Evolutionary conservation across 495 filamentous ascomycete species (phyloP).

Genomic region (Zalerion maritima): DNA sequence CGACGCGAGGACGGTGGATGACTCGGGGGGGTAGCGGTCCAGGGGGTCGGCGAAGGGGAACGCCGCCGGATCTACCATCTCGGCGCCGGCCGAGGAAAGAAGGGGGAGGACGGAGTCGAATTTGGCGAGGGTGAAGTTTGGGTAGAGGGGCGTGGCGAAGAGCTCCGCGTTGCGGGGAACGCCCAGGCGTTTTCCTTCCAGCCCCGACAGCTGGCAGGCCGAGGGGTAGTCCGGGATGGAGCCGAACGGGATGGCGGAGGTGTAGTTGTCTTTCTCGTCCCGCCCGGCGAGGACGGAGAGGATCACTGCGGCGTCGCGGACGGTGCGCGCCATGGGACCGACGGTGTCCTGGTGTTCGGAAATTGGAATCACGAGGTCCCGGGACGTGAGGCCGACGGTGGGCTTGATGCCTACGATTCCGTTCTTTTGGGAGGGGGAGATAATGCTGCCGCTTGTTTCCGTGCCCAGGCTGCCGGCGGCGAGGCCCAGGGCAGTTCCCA

Average conservation of each 20-base stretch:
- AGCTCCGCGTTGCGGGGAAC: conserved; percentile 26
- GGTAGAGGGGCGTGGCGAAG: conserved; percentile 6
- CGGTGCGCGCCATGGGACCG: conserved; percentile 21
- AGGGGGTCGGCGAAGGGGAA: conserved; percentile 6
- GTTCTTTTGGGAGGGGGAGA: conserved; percentile 20
- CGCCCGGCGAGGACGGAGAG: conserved; percentile 20
- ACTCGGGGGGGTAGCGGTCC: conserved; percentile 6
- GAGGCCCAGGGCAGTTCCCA: conserved; percentile 20
- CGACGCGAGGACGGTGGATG: conserved; percentile 20
- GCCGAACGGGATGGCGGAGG: conserved; percentile 23
- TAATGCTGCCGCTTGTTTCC: conserved; percentile 22
- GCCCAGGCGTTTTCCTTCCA: conserved; percentile 25
- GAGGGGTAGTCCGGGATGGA: conserved; percentile 29
- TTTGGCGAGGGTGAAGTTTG: neutral
- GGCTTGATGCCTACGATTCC: conserved; percentile 25
- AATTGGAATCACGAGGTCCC: conserved; percentile 21
- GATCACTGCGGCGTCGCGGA: conserved; percentile 24
- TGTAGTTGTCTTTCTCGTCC: conserved; percentile 30
- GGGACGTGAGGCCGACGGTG: conserved; percentile 22
- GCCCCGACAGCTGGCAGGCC: conserved; percentile 16
- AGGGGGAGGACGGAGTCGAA: conserved; percentile 6
- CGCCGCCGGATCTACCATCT: conserved; percentile 1
- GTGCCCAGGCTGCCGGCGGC: conserved; percentile 19
- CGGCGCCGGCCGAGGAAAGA: neutral
- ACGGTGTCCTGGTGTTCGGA: conserved; percentile 22